Percentiles rank a stretch among this genome's conserved stretches.
Evolutionary conservation across 2,329 filamentous ascomycete species (phyloP).

Genomic region (Leptographium lundbergii): DNA sequence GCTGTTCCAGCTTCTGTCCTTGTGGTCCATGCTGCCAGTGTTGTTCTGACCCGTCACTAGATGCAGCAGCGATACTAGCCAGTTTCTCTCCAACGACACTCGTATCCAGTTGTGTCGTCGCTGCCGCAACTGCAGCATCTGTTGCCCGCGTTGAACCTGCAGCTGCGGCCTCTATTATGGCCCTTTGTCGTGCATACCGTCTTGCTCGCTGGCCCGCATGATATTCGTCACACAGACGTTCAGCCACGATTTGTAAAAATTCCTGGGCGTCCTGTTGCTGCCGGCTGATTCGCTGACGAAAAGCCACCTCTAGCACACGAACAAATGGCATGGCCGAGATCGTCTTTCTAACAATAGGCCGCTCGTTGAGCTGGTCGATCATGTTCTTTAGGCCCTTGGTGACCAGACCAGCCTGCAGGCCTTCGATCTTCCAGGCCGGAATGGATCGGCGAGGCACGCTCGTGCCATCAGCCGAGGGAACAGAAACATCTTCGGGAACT

Average conservation of each 20-base stretch:
- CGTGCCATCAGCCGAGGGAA: conserved; percentile 1
- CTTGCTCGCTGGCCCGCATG: conserved; percentile 70
- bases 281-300: conserved; percentile 78
- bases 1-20: not conserved
- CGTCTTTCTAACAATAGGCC: conserved; percentile 86
- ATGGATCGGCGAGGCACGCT: conserved; percentile 16
- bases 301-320: conserved; percentile 68
- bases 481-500: conserved; percentile 27
- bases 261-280: conserved; percentile 98
- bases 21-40: not conserved
- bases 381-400: conserved; percentile 85
- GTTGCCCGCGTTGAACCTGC: not conserved
- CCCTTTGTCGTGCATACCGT: conserved; percentile 33
- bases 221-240: conserved; percentile 88
- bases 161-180: conserved; percentile 3
- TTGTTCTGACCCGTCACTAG: not conserved
- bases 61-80: conserved; percentile 4
- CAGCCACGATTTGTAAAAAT: conserved; percentile 86
- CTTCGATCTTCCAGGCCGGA: conserved; percentile 48
- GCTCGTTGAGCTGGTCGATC: conserved; percentile 82
- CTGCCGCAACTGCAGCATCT: not conserved
- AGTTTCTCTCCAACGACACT: conserved; percentile 8
- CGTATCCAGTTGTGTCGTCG: conserved; percentile 2
- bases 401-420: conserved; percentile 68
- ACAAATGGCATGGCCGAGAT: conserved; percentile 84